Conservation (phyloP, 129 eudicot species). For the Artemisia annua region DNA sequence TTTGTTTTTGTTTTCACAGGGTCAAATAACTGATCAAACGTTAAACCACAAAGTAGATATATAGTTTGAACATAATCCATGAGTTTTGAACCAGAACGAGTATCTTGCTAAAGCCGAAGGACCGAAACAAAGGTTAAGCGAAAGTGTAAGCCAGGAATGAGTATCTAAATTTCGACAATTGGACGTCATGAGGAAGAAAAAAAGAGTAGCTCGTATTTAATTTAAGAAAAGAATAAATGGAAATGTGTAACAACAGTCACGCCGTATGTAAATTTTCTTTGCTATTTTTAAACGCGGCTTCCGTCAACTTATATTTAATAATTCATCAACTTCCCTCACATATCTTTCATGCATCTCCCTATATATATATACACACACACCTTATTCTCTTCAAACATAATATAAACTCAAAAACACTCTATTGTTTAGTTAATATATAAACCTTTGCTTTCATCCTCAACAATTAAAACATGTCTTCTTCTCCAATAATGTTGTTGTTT, state of each 20-base stretch:
- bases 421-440: background rate
- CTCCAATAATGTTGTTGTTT: slow-evolving; percentile 34
- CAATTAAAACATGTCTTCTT: slow-evolving; percentile 30
- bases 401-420: background rate
- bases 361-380: background rate
- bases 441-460: background rate
- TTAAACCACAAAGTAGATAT: too few species aligned
- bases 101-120: too few species aligned
- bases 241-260: background rate
- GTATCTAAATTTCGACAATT: too few species aligned
- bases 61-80: background rate
- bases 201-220: too few species aligned
- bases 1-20: too few species aligned
- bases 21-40: too few species aligned
- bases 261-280: slow-evolving; percentile 31
- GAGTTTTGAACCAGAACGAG: too few species aligned
- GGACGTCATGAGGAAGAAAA: too few species aligned
- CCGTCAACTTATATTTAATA: slow-evolving; percentile 17
- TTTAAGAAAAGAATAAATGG: too few species aligned
- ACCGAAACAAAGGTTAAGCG: too few species aligned
- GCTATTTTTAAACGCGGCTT: slow-evolving; percentile 29
- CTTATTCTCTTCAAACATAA: background rate
- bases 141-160: too few species aligned
- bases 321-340: slow-evolving; percentile 10
- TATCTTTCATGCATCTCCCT: background rate